phyloP scores from a whole-genome alignment of 768 basidiomycete genomes.

The Lyophyllum semitale region DNA sequence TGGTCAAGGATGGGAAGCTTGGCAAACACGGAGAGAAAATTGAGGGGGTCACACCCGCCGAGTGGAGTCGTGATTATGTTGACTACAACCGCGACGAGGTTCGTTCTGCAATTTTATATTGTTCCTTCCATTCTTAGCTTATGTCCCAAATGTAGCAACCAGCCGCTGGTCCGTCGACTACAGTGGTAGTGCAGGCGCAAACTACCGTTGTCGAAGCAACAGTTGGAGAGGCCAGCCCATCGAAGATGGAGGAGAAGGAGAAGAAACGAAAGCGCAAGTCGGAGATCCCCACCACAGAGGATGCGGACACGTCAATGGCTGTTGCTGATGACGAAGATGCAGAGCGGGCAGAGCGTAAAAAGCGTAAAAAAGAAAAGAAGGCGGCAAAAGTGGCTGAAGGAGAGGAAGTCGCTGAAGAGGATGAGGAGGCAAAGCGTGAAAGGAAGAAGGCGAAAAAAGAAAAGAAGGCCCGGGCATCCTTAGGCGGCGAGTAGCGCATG shows the following conservation, averaged over 20 bases:
- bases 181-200: conserved; percentile 21
- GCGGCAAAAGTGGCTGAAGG: conserved; percentile 47
- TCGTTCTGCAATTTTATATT: conserved; percentile 19
- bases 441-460: conserved; percentile 70
- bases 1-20: conserved; percentile 97
- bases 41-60: conserved; percentile 82
- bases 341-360: conserved; percentile 59
- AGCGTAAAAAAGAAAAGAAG: conserved; percentile 66
- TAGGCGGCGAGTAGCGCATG: conserved; percentile 35
- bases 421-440: conserved; percentile 63
- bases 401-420: conserved; percentile 37
- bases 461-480: conserved; percentile 54
- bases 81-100: conserved; percentile 80
- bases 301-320: conserved; percentile 43
- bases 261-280: conserved; percentile 88
- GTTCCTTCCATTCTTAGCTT: conserved; percentile 10
- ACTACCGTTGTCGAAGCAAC: conserved; percentile 16
- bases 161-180: conserved; percentile 36
- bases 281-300: conserved; percentile 45
- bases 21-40: conserved; percentile 93
- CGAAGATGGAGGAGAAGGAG: conserved; percentile 62
- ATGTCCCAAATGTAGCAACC: conserved; percentile 25
- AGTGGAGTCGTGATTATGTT: conserved; percentile 92
- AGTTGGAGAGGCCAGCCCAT: conserved; percentile 29
- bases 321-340: conserved; percentile 41